Conservation (phyloP, 2,329 filamentous ascomycete genomes). For the Microcyclosporella mali region DNA sequence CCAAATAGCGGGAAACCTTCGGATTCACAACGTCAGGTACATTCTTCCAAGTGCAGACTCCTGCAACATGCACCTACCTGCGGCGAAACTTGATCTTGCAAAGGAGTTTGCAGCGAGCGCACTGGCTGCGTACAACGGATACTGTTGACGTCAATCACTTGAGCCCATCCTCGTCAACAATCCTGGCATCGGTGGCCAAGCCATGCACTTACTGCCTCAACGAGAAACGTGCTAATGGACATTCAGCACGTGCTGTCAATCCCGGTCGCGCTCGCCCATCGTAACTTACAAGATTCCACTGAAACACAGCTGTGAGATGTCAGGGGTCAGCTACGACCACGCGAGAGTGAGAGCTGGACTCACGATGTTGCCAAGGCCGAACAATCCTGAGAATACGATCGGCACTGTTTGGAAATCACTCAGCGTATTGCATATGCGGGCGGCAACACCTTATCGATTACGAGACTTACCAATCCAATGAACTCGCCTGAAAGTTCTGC, state of each 20-base stretch:
- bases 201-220: slow-evolving; percentile 12
- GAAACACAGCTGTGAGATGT: slow-evolving; percentile 52
- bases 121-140: slow-evolving; percentile 34
- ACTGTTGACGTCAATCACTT: not conserved
- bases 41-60: slow-evolving; percentile 1
- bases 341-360: too few species aligned
- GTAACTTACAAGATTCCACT: slow-evolving; percentile 49
- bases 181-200: not conserved
- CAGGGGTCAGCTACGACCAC: too few species aligned
- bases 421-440: slow-evolving; percentile 9
- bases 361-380: slow-evolving; percentile 46
- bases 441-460: slow-evolving; percentile 13
- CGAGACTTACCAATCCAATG: slow-evolving; percentile 17
- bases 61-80: slow-evolving; percentile 20
- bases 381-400: slow-evolving; percentile 44
- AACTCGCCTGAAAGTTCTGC: slow-evolving; percentile 12
- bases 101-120: slow-evolving; percentile 48
- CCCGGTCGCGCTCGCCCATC: not conserved
- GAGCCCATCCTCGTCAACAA: not conserved
- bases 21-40: slow-evolving; percentile 9
- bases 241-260: slow-evolving; percentile 3
- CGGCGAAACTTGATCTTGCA: slow-evolving; percentile 44
- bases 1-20: slow-evolving; percentile 39
- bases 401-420: slow-evolving; percentile 35
- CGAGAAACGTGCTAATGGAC: slow-evolving; percentile 10